Evolutionary conservation across 1,284 basidiomycete genomes (phyloP).

Genomic region (Pseudozyma flocculosa): DNA sequence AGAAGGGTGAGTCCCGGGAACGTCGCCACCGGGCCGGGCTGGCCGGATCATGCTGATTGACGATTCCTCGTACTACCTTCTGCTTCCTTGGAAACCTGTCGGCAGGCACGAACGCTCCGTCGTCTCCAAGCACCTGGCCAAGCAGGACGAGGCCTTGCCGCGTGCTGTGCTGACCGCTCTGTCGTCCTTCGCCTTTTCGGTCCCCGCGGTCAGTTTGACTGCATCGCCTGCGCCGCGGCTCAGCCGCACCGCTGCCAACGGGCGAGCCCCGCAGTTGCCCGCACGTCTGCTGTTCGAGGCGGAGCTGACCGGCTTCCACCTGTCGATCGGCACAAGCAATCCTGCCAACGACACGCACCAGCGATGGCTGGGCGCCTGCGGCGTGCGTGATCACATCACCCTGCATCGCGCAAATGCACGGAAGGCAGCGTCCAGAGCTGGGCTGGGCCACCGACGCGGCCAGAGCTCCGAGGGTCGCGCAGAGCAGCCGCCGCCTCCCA

Average conservation of each 20-base stretch:
- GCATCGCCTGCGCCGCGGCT: constrained; percentile 5
- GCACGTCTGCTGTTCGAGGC: constrained; percentile 9
- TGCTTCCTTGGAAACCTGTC: too few species aligned
- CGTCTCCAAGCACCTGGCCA: constrained; percentile 26
- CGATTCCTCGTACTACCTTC: too few species aligned
- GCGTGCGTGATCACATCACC: constrained; percentile 10
- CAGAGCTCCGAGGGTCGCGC: too few species aligned
- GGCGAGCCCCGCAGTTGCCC: constrained; percentile 1
- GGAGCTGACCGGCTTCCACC: constrained; percentile 22
- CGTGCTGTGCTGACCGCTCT: not conserved
- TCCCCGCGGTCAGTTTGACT: not conserved
- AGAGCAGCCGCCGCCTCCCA: not conserved
- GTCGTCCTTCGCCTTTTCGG: not conserved
- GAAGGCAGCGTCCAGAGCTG: not conserved
- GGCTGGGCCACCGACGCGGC: not conserved
- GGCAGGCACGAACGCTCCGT: constrained; percentile 3
- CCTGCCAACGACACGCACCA: constrained; percentile 40
- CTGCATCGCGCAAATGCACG: not conserved
- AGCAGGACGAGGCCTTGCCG: constrained; percentile 4
- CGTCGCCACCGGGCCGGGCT: too few species aligned
- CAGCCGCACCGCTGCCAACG: not conserved
- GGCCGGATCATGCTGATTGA: too few species aligned
- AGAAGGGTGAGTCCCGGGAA: constrained; percentile 4
- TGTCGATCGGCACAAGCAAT: constrained; percentile 41
- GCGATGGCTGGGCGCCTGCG: constrained; percentile 53